Percentiles rank a stretch among this genome's conserved stretches.
Conservation (phyloP, 2,329 filamentous ascomycete genomes). For the Fusarium lyarnte region DNA sequence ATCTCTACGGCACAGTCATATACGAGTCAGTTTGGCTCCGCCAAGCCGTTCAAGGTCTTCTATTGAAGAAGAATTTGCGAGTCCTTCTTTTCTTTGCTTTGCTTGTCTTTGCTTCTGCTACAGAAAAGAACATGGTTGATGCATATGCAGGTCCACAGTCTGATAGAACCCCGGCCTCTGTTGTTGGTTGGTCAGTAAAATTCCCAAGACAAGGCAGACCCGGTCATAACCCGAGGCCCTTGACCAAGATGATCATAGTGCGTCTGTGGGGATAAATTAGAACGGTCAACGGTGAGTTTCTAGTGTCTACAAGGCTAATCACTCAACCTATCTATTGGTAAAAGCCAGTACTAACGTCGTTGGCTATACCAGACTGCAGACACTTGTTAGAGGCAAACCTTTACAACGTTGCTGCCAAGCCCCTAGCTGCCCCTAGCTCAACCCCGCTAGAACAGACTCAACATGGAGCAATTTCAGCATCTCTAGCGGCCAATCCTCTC, state of each 20-base stretch:
- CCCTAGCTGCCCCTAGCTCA: background rate
- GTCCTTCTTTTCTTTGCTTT: background rate
- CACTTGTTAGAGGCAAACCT: background rate
- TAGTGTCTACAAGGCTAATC: background rate
- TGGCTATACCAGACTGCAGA: background rate
- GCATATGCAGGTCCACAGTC: slow-evolving; percentile 19
- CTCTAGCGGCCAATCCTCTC: background rate
- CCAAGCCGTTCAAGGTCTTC: background rate
- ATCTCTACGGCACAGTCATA: background rate
- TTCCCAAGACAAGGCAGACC: background rate
- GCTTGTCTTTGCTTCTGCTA: background rate
- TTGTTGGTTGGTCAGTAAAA: background rate
- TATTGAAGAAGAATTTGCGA: background rate
- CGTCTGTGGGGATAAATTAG: background rate
- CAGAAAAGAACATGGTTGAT: background rate
- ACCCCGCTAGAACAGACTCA: background rate
- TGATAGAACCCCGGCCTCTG: background rate
- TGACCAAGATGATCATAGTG: background rate
- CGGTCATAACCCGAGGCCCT: background rate
- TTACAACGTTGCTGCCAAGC: background rate
- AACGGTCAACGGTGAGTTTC: background rate
- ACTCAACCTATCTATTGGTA: background rate
- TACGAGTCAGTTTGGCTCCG: background rate
- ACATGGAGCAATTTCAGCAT: background rate
- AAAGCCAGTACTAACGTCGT: background rate